Evolutionary conservation across 805 yeast species (phyloP).

Genomic region (Lipomyces starkeyi): DNA sequence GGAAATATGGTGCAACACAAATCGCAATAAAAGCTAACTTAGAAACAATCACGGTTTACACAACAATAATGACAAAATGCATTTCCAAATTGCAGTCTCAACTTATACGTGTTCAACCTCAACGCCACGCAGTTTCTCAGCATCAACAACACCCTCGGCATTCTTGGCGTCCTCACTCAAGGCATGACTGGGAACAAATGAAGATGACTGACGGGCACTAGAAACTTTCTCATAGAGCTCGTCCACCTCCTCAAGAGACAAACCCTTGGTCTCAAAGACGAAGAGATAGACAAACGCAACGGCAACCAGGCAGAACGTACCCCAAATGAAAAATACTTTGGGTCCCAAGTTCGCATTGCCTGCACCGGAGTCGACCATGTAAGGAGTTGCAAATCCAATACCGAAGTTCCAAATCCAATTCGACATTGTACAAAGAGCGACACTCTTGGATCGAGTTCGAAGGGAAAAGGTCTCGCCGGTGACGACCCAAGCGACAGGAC

Average conservation of each 20-base stretch:
- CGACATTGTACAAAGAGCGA: conserved; percentile 72
- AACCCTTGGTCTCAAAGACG: conserved; percentile 70
- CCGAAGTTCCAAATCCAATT: conserved; percentile 81
- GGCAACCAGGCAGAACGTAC: conserved; percentile 64
- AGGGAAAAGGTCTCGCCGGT: conserved; percentile 70
- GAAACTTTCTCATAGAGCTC: conserved; percentile 54
- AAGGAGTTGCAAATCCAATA: conserved; percentile 75
- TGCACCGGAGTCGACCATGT: conserved; percentile 59
- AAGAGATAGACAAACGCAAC: conserved; percentile 62
- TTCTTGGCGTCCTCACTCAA: not conserved
- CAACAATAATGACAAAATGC: too few relatives aligned
- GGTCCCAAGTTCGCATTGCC: conserved; percentile 64
- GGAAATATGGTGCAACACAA: too few relatives aligned
- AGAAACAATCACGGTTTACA: too few relatives aligned
- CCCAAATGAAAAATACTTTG: conserved; percentile 77
- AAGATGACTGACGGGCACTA: conserved; percentile 21
- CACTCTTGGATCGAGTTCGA: conserved; percentile 74
- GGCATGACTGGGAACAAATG: conserved; percentile 25
- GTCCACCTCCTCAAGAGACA: conserved; percentile 70
- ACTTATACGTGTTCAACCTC: conserved; percentile 1
- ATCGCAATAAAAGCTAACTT: too few relatives aligned
- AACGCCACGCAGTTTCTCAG: not conserved
- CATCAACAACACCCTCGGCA: conserved; percentile 6
- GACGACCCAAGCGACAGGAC: conserved; percentile 77
- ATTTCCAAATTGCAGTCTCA: not conserved